Percentiles rank a stretch among this genome's conserved stretches.
These are phyloP conservation scores for Colletotrichum horii DNA, from an alignment of 2,329 filamentous ascomycete genomes.

Conservation along the genomic window DNA sequence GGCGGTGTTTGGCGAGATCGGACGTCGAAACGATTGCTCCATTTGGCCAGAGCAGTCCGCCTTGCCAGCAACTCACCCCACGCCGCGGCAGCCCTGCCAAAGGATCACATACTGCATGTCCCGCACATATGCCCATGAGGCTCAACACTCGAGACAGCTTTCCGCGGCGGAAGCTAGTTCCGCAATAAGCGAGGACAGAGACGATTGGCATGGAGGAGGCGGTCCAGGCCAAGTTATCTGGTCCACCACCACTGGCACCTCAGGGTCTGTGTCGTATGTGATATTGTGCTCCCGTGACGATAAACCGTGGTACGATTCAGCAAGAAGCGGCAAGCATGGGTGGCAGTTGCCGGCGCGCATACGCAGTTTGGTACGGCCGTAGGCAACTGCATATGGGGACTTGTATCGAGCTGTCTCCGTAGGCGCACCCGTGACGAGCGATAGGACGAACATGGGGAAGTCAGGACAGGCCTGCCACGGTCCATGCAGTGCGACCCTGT, in stretches of 20 bases:
- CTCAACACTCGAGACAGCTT: not conserved
- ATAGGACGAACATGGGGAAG: not conserved
- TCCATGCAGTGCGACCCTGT: not conserved
- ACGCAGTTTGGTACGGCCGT: slow-evolving; percentile 3
- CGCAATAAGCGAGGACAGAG: slow-evolving; percentile 1
- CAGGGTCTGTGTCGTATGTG: not conserved
- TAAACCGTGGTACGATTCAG: not conserved
- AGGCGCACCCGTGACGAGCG: not conserved
- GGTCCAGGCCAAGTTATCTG: not conserved
- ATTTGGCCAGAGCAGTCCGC: not conserved
- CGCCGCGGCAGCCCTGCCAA: not conserved
- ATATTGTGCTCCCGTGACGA: slow-evolving; percentile 2
- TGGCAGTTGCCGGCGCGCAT: not conserved
- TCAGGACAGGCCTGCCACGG: not conserved
- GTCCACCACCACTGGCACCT: slow-evolving; percentile 1
- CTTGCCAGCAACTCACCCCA: not conserved
- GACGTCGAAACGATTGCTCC: not conserved
- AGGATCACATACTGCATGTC: not conserved
- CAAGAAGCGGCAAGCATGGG: not conserved
- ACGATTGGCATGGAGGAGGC: not conserved
- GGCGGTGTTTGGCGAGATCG: not conserved
- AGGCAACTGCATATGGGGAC: not conserved
- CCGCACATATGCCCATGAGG: not conserved
- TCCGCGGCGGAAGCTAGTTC: slow-evolving; percentile 11
- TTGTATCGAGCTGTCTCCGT: not conserved